Evolutionary conservation across 345 rosid genomes (phyloP).

Genomic region (Citrus reticulata): DNA sequence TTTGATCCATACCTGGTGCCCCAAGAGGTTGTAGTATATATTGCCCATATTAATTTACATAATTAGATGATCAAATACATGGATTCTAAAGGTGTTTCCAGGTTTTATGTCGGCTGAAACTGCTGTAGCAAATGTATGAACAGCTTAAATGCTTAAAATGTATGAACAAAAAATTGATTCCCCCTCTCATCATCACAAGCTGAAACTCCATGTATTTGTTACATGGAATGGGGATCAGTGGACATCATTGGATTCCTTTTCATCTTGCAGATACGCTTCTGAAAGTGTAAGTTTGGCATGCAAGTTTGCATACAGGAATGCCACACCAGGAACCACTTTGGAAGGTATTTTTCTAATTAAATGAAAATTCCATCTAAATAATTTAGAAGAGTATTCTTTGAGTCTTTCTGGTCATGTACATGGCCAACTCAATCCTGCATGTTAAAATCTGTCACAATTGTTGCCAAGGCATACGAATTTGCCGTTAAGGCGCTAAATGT

Average conservation of each 20-base stretch:
- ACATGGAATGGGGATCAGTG: not conserved
- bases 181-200: not conserved
- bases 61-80: not conserved
- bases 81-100: not conserved
- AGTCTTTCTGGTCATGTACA: too few species aligned
- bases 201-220: not conserved
- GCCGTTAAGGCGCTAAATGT: not conserved
- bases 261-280: constrained; percentile 67
- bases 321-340: constrained; percentile 83
- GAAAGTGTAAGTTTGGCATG: constrained; percentile 85
- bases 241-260: constrained; percentile 2
- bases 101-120: not conserved
- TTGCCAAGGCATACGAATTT: not conserved
- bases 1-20: not conserved
- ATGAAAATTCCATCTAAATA: not conserved
- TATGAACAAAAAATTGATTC: not conserved
- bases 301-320: constrained; percentile 74
- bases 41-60: not conserved
- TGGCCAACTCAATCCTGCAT: constrained; percentile 9
- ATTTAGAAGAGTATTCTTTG: too few species aligned
- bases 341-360: constrained; percentile 42
- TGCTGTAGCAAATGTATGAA: not conserved
- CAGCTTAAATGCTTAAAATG: not conserved
- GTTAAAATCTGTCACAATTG: not conserved
- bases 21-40: not conserved